Conservation (phyloP, 1,284 basidiomycete genomes). For the Xerocomus nothofagi region DNA sequence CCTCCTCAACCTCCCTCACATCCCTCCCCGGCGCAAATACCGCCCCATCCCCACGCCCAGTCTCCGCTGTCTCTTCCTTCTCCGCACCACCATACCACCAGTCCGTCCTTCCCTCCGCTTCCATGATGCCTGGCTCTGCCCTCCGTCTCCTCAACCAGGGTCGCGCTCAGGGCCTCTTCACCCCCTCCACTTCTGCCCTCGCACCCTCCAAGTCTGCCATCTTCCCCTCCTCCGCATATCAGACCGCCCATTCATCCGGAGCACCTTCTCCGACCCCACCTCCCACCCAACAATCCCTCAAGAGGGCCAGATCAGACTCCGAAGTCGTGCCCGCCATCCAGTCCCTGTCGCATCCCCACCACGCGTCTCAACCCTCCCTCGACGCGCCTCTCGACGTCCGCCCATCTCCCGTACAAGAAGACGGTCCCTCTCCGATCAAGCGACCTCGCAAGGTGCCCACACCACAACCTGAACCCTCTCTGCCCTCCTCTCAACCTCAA, state of each 20-base stretch:
- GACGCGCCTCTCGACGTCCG: slow-evolving; percentile 46
- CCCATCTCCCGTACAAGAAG: slow-evolving; percentile 47
- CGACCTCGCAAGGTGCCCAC: slow-evolving; percentile 59
- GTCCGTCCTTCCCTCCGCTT: slow-evolving; percentile 66
- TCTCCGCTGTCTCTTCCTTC: slow-evolving; percentile 55
- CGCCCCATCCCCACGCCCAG: slow-evolving; percentile 49
- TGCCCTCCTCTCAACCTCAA: slow-evolving; percentile 16
- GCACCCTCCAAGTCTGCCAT: slow-evolving; percentile 39
- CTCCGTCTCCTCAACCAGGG: slow-evolving; percentile 79
- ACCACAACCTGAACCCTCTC: slow-evolving; percentile 31
- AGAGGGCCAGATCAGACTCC: slow-evolving; percentile 48
- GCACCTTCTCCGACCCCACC: slow-evolving; percentile 56
- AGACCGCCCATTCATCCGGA: slow-evolving; percentile 49
- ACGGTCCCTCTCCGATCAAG: slow-evolving; percentile 63
- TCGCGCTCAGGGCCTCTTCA: slow-evolving; percentile 81
- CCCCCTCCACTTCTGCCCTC: slow-evolving; percentile 67
- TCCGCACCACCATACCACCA: slow-evolving; percentile 47
- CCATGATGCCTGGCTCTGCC: slow-evolving; percentile 79
- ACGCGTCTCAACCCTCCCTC: slow-evolving; percentile 36
- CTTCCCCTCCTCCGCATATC: slow-evolving; percentile 36
- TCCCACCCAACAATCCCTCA: slow-evolving; percentile 44
- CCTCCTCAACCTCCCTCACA: slow-evolving; percentile 65
- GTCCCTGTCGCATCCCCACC: slow-evolving; percentile 18
- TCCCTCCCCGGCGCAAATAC: slow-evolving; percentile 55
- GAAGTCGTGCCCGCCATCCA: slow-evolving; percentile 35